Percentiles rank a stretch among this genome's conserved stretches.
Evolutionary conservation across 805 yeast genomes (phyloP).

Genomic region (Groenewaldozyma salmanticensis): DNA sequence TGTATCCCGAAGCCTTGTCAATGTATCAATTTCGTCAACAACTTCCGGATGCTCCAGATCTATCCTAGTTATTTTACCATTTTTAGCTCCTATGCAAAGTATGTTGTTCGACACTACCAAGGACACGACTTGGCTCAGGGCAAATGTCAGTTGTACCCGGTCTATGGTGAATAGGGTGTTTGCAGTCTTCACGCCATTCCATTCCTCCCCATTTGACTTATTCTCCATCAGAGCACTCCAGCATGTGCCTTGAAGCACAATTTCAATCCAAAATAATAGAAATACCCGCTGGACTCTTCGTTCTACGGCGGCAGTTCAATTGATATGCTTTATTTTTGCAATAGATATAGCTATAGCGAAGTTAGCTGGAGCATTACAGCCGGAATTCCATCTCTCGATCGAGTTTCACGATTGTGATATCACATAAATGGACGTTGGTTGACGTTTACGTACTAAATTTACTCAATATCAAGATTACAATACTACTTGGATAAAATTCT

Average conservation of each 20-base stretch:
- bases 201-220: not conserved
- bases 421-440: too few species aligned
- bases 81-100: slow-evolving; percentile 43
- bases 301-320: not conserved
- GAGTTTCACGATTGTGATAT: too few species aligned
- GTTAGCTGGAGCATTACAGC: too few species aligned
- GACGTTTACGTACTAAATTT: too few species aligned
- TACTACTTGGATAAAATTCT: too few species aligned
- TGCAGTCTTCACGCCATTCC: not conserved
- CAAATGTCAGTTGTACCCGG: slow-evolving; percentile 43
- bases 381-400: too few species aligned
- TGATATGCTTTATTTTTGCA: not conserved
- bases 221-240: not conserved
- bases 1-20: slow-evolving; percentile 21
- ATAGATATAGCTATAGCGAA: too few species aligned
- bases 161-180: slow-evolving; percentile 25
- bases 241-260: not conserved
- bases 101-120: slow-evolving; percentile 47
- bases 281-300: too few species aligned
- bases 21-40: slow-evolving; percentile 34
- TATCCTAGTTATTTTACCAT: slow-evolving; percentile 51
- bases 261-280: too few species aligned
- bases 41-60: slow-evolving; percentile 56
- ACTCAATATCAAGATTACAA: too few species aligned
- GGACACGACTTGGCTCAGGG: slow-evolving; percentile 36